phyloP scores from a whole-genome alignment of 83 land plant species.

The Diphasiastrum complanatum region DNA sequence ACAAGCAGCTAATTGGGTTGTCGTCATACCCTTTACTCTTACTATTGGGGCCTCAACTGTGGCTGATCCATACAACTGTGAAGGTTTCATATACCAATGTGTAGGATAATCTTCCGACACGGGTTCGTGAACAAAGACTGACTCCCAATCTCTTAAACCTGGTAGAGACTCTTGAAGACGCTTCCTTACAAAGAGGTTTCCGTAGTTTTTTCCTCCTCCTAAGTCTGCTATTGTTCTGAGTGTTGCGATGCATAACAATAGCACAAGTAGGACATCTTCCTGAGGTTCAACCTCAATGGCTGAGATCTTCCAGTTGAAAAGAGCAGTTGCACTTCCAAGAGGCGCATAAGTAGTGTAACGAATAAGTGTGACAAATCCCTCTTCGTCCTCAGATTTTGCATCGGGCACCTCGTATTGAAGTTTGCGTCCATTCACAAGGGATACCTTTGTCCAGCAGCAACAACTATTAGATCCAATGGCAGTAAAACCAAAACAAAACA shows the following conservation, averaged over 20 bases:
- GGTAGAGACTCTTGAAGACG: constrained; percentile 42
- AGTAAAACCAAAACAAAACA: background rate
- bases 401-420: constrained; percentile 50
- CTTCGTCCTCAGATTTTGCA: constrained; percentile 41
- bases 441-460: constrained; percentile 34
- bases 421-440: constrained; percentile 57
- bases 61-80: too few species aligned
- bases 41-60: too few species aligned
- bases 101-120: too few species aligned
- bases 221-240: constrained; percentile 54
- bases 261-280: constrained; percentile 66
- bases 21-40: too few species aligned
- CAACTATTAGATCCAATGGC: background rate
- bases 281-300: constrained; percentile 75
- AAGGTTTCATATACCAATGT: too few species aligned
- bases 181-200: constrained; percentile 44
- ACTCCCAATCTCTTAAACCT: constrained; percentile 77
- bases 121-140: too few species aligned
- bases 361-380: constrained; percentile 70
- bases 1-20: too few species aligned
- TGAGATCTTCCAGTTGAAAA: constrained; percentile 71
- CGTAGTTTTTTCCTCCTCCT: constrained; percentile 46
- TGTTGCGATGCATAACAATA: constrained; percentile 53
- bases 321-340: constrained; percentile 71
- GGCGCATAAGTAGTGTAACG: constrained; percentile 53